Conservation (phyloP, 805 yeast species). For the Cyberlindnera xylosilytica region DNA sequence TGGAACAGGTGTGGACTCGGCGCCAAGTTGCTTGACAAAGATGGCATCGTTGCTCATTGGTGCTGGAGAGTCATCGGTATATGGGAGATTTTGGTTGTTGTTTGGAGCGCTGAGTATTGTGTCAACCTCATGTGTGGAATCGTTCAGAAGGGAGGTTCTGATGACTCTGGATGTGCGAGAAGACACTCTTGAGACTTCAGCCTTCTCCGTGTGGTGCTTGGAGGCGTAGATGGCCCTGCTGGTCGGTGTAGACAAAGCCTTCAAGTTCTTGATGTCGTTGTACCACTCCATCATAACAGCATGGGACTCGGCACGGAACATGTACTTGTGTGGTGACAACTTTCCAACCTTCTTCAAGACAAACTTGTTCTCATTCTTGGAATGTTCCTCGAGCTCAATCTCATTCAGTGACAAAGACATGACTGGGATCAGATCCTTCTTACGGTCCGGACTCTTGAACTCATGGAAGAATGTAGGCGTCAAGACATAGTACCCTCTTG, state of each 20-base stretch:
- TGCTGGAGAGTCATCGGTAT: constrained; percentile 18
- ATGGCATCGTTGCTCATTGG: constrained; percentile 24
- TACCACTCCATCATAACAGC: constrained; percentile 83
- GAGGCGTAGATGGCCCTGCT: constrained; percentile 25
- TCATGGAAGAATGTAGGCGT: constrained; percentile 90
- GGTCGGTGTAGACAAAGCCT: constrained; percentile 48
- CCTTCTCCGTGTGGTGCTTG: constrained; percentile 19
- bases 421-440: constrained; percentile 75
- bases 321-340: constrained; percentile 86
- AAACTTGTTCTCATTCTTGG: constrained; percentile 77
- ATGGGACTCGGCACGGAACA: constrained; percentile 86
- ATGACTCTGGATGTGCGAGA: constrained; percentile 26
- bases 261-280: constrained; percentile 67
- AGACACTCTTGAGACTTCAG: constrained; percentile 26
- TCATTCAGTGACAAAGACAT: constrained; percentile 79
- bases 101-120: constrained; percentile 25
- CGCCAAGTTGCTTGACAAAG: constrained; percentile 18
- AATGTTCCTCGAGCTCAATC: constrained; percentile 80
- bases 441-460: constrained; percentile 79
- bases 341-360: constrained; percentile 75
- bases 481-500: constrained; percentile 86
- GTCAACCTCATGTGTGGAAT: constrained; percentile 25
- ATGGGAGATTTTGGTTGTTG: constrained; percentile 23
- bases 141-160: constrained; percentile 17
- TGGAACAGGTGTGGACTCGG: constrained; percentile 17